Evolutionary conservation across 2,329 filamentous ascomycete species (phyloP).

Genomic region (Elsinoe perseae): DNA sequence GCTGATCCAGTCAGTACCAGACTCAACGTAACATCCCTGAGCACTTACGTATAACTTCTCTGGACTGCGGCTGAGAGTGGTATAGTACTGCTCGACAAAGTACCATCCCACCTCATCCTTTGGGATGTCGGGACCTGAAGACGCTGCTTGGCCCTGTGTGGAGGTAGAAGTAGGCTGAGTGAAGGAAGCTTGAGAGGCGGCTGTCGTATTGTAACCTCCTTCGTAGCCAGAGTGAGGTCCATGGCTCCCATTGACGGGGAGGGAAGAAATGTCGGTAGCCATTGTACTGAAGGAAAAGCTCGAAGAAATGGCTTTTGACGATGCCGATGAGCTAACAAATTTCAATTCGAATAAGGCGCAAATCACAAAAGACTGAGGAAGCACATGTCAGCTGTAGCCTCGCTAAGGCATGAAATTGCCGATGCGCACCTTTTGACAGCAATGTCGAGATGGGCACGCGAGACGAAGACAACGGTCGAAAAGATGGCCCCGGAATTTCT

Average conservation of each 20-base stretch:
- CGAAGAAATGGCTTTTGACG: not conserved
- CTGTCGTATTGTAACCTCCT: conserved; percentile 28
- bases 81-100: conserved; percentile 99
- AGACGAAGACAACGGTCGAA: not conserved
- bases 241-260: conserved; percentile 45
- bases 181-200: conserved; percentile 23
- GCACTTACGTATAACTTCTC: conserved; percentile 70
- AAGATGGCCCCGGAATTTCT: not conserved
- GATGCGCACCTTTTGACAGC: not conserved
- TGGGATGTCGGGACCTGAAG: conserved; percentile 39
- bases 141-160: conserved; percentile 19
- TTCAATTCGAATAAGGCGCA: not conserved
- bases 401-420: no score
- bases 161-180: conserved; percentile 22
- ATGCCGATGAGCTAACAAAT: not conserved
- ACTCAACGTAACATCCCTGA: not conserved
- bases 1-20: conserved; percentile 33
- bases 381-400: not conserved
- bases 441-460: not conserved
- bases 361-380: not conserved
- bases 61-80: conserved; percentile 85
- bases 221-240: conserved; percentile 37
- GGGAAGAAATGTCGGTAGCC: conserved; percentile 34
- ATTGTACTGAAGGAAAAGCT: conserved; percentile 22
- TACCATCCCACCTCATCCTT: conserved; percentile 99